A percentile compares a stretch with the other conserved stretches of the same genome.
These are phyloP conservation scores for Schizosaccharomyces versatilis DNA, from an alignment of 1,139 yeast genomes.

Conservation along the genomic window DNA sequence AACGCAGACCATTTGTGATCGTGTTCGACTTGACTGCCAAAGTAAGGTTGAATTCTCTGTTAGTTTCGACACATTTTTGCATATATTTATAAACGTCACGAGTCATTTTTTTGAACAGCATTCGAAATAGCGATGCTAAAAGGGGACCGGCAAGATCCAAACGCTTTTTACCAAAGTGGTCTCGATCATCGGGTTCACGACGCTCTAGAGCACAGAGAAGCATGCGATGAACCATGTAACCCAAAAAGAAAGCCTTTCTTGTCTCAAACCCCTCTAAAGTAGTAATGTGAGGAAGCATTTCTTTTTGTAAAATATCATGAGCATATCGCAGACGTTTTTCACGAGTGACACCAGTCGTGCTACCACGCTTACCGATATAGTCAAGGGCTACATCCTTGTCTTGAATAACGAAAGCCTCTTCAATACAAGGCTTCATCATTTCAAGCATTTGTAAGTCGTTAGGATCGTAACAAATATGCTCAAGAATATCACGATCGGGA, in stretches of 20 bases:
- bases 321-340: conserved; percentile 98
- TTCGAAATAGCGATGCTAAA: conserved; percentile 82
- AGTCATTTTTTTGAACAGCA: conserved; percentile 77
- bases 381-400: conserved; percentile 95
- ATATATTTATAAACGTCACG: conserved; percentile 89
- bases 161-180: conserved; percentile 95
- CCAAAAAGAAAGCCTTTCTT: conserved; percentile 87
- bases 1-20: conserved; percentile 88
- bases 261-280: conserved; percentile 95
- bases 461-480: conserved; percentile 92
- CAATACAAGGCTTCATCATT: conserved; percentile 96
- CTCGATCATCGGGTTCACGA: conserved; percentile 96
- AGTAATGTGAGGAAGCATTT: conserved; percentile 86
- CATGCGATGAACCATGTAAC: conserved; percentile 91
- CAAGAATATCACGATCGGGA: conserved; percentile 95
- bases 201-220: conserved; percentile 88
- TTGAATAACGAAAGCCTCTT: conserved; percentile 94
- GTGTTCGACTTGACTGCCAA: conserved; percentile 93
- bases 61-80: conserved; percentile 97
- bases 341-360: conserved; percentile 73
- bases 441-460: conserved; percentile 99
- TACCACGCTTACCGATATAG: conserved; percentile 96
- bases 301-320: conserved; percentile 84
- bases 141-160: conserved; percentile 96
- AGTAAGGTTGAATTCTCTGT: conserved; percentile 85